phyloP scores from a whole-genome alignment of 805 yeast genomes.

The Blastobotrys americana region DNA sequence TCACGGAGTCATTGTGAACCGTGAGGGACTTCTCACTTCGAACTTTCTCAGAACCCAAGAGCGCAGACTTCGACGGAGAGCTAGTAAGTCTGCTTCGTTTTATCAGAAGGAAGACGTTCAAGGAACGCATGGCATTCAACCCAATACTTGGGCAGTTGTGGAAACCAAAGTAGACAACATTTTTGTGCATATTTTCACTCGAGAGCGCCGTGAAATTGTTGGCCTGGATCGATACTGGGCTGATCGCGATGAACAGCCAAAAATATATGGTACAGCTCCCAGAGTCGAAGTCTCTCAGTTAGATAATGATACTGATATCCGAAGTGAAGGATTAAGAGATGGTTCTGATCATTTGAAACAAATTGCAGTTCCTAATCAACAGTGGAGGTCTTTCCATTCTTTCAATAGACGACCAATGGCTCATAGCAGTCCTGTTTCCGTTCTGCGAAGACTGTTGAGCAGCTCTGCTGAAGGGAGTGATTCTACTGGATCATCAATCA shows the following conservation, averaged over 20 bases:
- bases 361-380: too few relatives aligned
- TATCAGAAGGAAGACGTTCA: constrained; percentile 49
- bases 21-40: constrained; percentile 67
- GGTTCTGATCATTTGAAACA: background rate
- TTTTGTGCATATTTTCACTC: constrained; percentile 65
- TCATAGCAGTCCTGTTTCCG: too few relatives aligned
- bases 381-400: too few relatives aligned
- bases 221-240: constrained; percentile 65
- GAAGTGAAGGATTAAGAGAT: background rate
- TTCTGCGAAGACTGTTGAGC: too few relatives aligned
- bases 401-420: too few relatives aligned
- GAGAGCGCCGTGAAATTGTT: constrained; percentile 56
- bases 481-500: background rate
- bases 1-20: constrained; percentile 39
- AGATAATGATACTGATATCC: too few relatives aligned
- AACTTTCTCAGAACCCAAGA: constrained; percentile 46
- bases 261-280: too few relatives aligned
- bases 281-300: too few relatives aligned
- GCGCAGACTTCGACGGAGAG: constrained; percentile 45
- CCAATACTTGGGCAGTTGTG: constrained; percentile 76
- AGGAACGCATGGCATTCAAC: constrained; percentile 32
- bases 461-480: background rate
- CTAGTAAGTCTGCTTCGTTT: constrained; percentile 46
- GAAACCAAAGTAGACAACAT: constrained; percentile 59
- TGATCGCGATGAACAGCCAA: constrained; percentile 7